Conservation (phyloP, 2,329 filamentous ascomycete genomes). For the Neonectria neomacrospora region DNA sequence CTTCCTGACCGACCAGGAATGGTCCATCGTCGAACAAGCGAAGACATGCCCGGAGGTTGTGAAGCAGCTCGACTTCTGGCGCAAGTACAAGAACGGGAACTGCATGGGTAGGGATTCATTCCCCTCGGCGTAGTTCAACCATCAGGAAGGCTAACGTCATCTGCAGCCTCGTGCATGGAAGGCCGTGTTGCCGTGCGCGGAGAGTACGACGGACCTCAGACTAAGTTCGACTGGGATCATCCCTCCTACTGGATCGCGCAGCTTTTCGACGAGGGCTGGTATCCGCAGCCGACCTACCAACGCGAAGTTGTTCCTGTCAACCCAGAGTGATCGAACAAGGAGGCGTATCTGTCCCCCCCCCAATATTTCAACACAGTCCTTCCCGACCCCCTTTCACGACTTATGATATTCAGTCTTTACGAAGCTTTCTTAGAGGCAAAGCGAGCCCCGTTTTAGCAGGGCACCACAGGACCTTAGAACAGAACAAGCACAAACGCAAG, state of each 20-base stretch:
- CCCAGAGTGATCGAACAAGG: background rate
- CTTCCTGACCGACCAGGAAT: constrained; percentile 48
- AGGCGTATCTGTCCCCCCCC: background rate
- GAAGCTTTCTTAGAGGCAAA: background rate
- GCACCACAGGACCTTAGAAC: background rate
- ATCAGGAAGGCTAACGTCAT: background rate
- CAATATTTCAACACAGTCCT: background rate
- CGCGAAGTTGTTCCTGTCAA: constrained; percentile 33
- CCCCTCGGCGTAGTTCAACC: too few species aligned
- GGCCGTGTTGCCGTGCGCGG: background rate
- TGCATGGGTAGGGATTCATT: constrained; percentile 30
- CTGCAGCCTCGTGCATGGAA: background rate
- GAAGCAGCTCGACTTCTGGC: constrained; percentile 43
- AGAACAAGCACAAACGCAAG: background rate
- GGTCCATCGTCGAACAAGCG: constrained; percentile 47
- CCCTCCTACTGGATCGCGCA: constrained; percentile 59
- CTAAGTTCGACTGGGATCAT: constrained; percentile 51
- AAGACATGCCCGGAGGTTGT: constrained; percentile 37
- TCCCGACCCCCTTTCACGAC: background rate
- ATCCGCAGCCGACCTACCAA: constrained; percentile 47
- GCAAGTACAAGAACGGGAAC: constrained; percentile 39
- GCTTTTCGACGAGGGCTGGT: constrained; percentile 58
- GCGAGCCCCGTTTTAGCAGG: background rate
- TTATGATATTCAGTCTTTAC: background rate
- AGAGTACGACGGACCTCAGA: constrained; percentile 41